Conservation (phyloP, 768 basidiomycete species). For the Mycena maculata region DNA sequence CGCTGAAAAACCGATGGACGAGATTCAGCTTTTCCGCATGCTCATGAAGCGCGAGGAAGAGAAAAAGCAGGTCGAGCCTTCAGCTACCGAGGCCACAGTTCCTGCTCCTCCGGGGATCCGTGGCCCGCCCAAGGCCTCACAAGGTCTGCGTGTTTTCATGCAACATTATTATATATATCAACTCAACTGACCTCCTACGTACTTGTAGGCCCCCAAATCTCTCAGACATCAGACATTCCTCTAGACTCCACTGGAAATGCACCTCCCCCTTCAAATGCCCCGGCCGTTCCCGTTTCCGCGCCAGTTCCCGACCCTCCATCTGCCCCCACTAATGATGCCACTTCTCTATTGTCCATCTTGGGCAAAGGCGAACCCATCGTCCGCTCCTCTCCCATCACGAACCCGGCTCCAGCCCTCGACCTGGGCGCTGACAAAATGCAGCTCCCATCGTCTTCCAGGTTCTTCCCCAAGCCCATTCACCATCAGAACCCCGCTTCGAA, state of each 20-base stretch:
- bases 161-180: neutral
- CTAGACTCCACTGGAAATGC: slow-evolving; percentile 3
- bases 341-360: slow-evolving; percentile 35
- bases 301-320: slow-evolving; percentile 1
- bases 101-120: slow-evolving; percentile 24
- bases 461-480: slow-evolving; percentile 47
- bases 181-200: neutral
- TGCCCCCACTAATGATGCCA: slow-evolving; percentile 16
- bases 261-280: slow-evolving; percentile 9
- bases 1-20: slow-evolving; percentile 67
- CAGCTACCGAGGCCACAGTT: slow-evolving; percentile 15
- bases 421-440: slow-evolving; percentile 17
- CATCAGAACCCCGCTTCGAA: slow-evolving; percentile 34
- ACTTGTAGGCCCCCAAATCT: neutral
- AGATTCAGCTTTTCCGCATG: slow-evolving; percentile 86
- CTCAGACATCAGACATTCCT: slow-evolving; percentile 7
- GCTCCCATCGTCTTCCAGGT: slow-evolving; percentile 46
- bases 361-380: slow-evolving; percentile 28
- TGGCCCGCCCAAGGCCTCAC: slow-evolving; percentile 25
- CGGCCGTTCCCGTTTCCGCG: neutral
- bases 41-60: slow-evolving; percentile 85
- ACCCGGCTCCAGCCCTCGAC: slow-evolving; percentile 14
- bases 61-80: slow-evolving; percentile 50
- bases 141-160: slow-evolving; percentile 19
- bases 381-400: slow-evolving; percentile 23